Evolutionary conservation across 1,284 basidiomycete genomes (phyloP).

Genomic region (Ceratobasidium sp.): DNA sequence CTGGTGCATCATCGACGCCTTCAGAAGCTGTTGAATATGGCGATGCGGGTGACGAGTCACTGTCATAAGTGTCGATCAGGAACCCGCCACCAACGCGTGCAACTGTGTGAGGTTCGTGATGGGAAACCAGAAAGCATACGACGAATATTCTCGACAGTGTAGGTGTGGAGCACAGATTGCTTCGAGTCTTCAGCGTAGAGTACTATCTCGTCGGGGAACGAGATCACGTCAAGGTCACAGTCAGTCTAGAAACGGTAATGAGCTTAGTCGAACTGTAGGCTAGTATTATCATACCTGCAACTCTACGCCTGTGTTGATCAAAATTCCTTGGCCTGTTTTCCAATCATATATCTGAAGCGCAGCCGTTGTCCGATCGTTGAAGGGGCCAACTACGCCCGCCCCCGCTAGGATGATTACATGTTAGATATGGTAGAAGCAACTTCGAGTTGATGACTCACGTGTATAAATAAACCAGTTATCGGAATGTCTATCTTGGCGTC

Average conservation of each 20-base stretch:
- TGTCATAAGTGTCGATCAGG: not conserved
- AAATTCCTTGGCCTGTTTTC: slow-evolving; percentile 23
- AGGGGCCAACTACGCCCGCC: slow-evolving; percentile 28
- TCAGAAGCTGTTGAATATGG: not conserved
- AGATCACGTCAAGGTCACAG: slow-evolving; percentile 33
- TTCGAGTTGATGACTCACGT: not conserved
- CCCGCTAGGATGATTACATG: slow-evolving; percentile 7
- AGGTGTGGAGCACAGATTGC: slow-evolving; percentile 22
- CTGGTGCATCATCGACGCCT: not conserved
- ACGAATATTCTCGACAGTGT: slow-evolving; percentile 25
- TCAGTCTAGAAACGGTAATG: slow-evolving; percentile 6
- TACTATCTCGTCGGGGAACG: slow-evolving; percentile 32
- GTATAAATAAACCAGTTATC: slow-evolving; percentile 30
- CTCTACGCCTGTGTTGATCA: slow-evolving; percentile 26
- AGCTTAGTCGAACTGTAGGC: not conserved
- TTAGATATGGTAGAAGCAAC: not conserved
- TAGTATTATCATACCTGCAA: not conserved
- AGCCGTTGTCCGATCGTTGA: slow-evolving; percentile 2
- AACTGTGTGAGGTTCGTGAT: slow-evolving; percentile 26
- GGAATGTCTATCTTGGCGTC: slow-evolving; percentile 30
- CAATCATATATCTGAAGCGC: slow-evolving; percentile 31
- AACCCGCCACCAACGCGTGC: slow-evolving; percentile 33
- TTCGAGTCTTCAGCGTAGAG: slow-evolving; percentile 36
- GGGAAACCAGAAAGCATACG: slow-evolving; percentile 30
- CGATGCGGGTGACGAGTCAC: slow-evolving; percentile 2